A percentile compares a stretch with the other conserved stretches of the same genome.
Conservation (phyloP, 768 basidiomycete species). For the Phanerodontia chrysosporium region DNA sequence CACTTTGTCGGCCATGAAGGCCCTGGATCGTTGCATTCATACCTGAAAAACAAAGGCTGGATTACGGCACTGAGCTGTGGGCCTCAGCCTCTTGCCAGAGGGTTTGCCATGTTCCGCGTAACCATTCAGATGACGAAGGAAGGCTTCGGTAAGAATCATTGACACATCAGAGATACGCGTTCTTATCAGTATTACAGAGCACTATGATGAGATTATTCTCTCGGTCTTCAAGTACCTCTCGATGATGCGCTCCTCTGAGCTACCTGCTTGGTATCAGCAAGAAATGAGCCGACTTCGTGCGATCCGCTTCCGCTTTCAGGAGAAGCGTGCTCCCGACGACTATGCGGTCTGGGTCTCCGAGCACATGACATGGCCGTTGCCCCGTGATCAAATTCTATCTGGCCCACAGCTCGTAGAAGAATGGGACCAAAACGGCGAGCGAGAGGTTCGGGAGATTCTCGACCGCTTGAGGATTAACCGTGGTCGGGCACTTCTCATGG, state of each 20-base stretch:
- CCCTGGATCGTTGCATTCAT: constrained; percentile 84
- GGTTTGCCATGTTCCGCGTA: constrained; percentile 89
- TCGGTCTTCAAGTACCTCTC: constrained; percentile 77
- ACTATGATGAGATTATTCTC: constrained; percentile 68
- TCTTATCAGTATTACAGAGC: constrained; percentile 40
- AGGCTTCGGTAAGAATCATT: constrained; percentile 61
- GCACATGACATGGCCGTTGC: constrained; percentile 75
- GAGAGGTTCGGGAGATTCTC: constrained; percentile 58
- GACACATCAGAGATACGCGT: constrained; percentile 7
- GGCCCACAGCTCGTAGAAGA: constrained; percentile 70
- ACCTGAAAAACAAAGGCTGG: constrained; percentile 89
- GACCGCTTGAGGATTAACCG: constrained; percentile 52
- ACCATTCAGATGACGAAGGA: constrained; percentile 75
- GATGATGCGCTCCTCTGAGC: constrained; percentile 56
- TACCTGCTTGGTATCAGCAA: constrained; percentile 65
- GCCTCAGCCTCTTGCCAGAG: constrained; percentile 66
- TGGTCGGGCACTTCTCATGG: constrained; percentile 74
- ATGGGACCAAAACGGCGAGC: constrained; percentile 52
- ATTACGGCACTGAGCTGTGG: constrained; percentile 70
- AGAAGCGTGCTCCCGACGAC: constrained; percentile 74
- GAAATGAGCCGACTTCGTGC: constrained; percentile 70
- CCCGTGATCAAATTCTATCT: constrained; percentile 69
- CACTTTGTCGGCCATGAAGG: constrained; percentile 93
- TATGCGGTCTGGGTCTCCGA: constrained; percentile 78
- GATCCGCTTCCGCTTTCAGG: constrained; percentile 81